These are phyloP conservation scores for Scheffersomyces cryptocercus DNA, from an alignment of 1,139 yeast genomes.

Conservation along the genomic window DNA sequence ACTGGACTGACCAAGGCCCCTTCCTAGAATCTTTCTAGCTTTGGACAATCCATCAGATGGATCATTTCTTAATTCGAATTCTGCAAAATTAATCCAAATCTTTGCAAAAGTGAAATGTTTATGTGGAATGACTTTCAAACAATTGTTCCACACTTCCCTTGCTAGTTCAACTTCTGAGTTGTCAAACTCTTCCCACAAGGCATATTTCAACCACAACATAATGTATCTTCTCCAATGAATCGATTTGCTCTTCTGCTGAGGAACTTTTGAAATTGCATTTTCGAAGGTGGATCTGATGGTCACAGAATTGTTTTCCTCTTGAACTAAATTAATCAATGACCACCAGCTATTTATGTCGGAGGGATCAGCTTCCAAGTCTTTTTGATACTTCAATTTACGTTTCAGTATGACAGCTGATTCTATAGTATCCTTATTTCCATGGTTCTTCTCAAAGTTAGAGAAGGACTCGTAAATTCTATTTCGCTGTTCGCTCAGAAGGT, in stretches of 20 bases:
- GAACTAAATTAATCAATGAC: conserved; percentile 49
- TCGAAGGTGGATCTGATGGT: conserved; percentile 33
- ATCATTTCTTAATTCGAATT: conserved; percentile 71
- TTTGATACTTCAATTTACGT: conserved; percentile 57
- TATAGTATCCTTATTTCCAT: conserved; percentile 57
- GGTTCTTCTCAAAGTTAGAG: conserved; percentile 64
- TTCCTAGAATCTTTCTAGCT: conserved; percentile 75
- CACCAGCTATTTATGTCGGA: conserved; percentile 81
- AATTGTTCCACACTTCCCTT: conserved; percentile 50
- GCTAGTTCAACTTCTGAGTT: conserved; percentile 45
- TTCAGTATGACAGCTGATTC: conserved; percentile 54
- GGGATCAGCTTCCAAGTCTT: conserved; percentile 47
- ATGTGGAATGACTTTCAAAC: conserved; percentile 57
- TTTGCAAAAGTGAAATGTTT: conserved; percentile 65
- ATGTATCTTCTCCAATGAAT: conserved; percentile 70
- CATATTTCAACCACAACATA: conserved; percentile 67
- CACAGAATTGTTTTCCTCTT: conserved; percentile 4
- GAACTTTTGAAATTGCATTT: conserved; percentile 40
- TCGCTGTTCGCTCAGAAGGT: conserved; percentile 45
- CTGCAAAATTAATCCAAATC: conserved; percentile 70
- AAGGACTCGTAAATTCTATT: conserved; percentile 45
- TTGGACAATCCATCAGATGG: conserved; percentile 32
- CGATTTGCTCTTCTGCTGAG: conserved; percentile 33
- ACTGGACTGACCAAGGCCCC: conserved; percentile 59
- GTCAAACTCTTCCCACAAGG: conserved; percentile 62